phyloP scores from a whole-genome alignment of 208 protist genomes.

The Trypanosoma grayi region DNA sequence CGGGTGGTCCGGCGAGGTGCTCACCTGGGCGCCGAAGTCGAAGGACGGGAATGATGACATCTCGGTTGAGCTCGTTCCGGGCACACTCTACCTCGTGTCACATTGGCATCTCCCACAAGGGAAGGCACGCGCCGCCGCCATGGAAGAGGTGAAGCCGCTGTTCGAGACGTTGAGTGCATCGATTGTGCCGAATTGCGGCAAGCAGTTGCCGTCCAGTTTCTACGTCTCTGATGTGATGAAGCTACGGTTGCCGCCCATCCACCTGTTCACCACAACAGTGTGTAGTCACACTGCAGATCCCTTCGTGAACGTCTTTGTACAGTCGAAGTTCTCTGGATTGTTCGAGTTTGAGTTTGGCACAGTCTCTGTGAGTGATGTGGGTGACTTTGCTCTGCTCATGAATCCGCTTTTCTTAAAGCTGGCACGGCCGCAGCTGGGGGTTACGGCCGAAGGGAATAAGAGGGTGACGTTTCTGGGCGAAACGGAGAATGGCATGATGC shows the following conservation, averaged over 20 bases:
- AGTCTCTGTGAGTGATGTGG: neutral
- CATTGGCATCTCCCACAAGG: neutral
- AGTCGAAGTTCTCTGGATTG: constrained; percentile 14
- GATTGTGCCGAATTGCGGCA: neutral
- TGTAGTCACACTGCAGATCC: constrained; percentile 48
- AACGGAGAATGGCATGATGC: constrained; percentile 15
- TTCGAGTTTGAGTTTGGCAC: constrained; percentile 64
- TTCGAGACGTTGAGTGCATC: neutral
- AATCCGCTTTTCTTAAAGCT: constrained; percentile 33
- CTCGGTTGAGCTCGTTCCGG: neutral
- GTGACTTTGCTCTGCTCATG: constrained; percentile 27
- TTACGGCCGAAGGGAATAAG: constrained; percentile 29
- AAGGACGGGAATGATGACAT: neutral
- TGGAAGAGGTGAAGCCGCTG: neutral
- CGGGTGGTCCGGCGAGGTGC: constrained; percentile 15
- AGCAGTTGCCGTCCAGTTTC: constrained; percentile 7
- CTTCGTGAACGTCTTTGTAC: constrained; percentile 43
- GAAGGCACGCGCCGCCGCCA: neutral
- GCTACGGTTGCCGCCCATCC: constrained; percentile 38
- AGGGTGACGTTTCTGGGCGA: constrained; percentile 26
- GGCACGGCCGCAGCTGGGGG: constrained; percentile 7
- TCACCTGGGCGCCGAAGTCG: neutral
- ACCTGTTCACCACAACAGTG: constrained; percentile 35
- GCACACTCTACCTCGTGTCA: constrained; percentile 9
- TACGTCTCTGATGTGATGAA: constrained; percentile 34